Conservation (phyloP, 164 flowering plant species). For the Akebia trifoliata region DNA sequence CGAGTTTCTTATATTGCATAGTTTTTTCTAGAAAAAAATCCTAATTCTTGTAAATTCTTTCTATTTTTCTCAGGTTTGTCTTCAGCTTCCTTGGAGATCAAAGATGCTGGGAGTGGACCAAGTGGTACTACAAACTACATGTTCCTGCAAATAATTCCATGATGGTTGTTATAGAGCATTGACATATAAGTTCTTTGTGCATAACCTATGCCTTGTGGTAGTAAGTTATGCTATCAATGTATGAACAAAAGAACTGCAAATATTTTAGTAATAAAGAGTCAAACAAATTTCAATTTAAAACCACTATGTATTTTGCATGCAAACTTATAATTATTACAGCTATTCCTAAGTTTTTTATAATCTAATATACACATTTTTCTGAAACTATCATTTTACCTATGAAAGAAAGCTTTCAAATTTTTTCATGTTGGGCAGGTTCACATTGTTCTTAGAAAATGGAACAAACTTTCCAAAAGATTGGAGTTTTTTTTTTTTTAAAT, state of each 20-base stretch:
- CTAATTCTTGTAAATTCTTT: not conserved
- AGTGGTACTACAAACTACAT: constrained; percentile 34
- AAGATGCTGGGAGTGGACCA: constrained; percentile 48
- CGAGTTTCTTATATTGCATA: not conserved
- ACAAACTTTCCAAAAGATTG: no score
- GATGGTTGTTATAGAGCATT: not conserved
- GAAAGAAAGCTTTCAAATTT: no score
- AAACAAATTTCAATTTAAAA: not conserved
- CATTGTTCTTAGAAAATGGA: no score
- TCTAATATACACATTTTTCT: not conserved
- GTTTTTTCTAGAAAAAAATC: no score
- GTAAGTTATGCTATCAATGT: not conserved
- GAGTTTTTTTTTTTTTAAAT: no score
- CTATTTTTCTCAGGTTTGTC: constrained; percentile 64
- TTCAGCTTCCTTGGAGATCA: constrained; percentile 85
- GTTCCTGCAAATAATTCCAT: not conserved
- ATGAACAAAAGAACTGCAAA: constrained; percentile 1
- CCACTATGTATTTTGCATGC: not conserved
- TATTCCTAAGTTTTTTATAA: not conserved
- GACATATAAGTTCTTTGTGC: not conserved
- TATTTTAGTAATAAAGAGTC: not conserved
- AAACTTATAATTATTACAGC: not conserved
- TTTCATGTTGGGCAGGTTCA: no score
- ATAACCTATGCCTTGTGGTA: not conserved
- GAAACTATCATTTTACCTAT: not conserved